Base-by-base conservation (phyloP, 805 yeast species). In the Jamesozyma spencerorum region DNA sequence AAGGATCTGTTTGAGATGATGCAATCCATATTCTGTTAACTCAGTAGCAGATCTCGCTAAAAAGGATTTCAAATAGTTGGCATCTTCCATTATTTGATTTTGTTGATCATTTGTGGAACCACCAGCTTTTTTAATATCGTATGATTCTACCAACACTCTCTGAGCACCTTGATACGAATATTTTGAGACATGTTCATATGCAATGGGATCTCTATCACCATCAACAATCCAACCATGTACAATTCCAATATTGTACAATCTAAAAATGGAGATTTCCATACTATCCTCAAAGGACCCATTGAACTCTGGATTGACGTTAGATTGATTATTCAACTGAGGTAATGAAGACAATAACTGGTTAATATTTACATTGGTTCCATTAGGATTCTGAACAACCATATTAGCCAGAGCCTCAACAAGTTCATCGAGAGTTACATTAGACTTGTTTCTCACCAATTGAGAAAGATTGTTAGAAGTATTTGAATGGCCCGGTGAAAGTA, bases 171-270 rank as follows among this genome's bases (percentile, higher is more conserved):
- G 88, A 41, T 72, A 75, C 0, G 79, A 72, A 31, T 70, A 70
- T 45, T 56, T 62, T 26, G 65, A 50, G 14, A 74, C 62, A 22
- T 55, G 54, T 17, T 55, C 49, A 41, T 61, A 62, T 29, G 66
- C 70, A 3, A 38, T 52, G 36, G 50, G 55, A 41, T 63, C 63
- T 5, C 38, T 37, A 3, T 54, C 57, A 30, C 71, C 72, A 37
- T 71, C 71, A n/a, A 75, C 64, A 19, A 80, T 65, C 95, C 96
- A 88, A 1, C 95, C 97, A 58, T 90, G 97, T 3, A 76, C 77
- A 31, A 88, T 58, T 12, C 70, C 71, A 5, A 84, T 64, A 26
- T 71, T 77, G 54, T 77, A 82, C 3, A 73, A 62, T 6, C 69
- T 58, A 56, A 85, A 85, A 5, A 85, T 54, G 2, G 72, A 65